Evolutionary conservation across 257 asterid species (phyloP).

Genomic region (Lavandula angustifolia): DNA sequence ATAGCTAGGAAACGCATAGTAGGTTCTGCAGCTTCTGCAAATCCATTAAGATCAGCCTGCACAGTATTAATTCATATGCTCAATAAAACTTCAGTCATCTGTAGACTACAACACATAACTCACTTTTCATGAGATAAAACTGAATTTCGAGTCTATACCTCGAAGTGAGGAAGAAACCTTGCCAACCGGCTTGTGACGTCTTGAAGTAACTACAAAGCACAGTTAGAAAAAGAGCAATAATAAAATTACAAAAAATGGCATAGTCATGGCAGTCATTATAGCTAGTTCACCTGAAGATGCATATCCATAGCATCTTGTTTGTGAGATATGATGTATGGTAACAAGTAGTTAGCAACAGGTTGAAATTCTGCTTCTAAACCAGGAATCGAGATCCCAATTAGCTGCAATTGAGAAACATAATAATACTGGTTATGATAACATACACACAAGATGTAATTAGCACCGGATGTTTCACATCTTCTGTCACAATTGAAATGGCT

Average conservation of each 20-base stretch:
- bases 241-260: slow-evolving; percentile 13
- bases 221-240: slow-evolving; percentile 42
- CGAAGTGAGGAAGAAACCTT: slow-evolving; percentile 90
- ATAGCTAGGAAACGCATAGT: slow-evolving; percentile 82
- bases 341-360: slow-evolving; percentile 73
- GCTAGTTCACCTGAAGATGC: slow-evolving; percentile 84
- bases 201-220: slow-evolving; percentile 78
- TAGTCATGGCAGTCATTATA: slow-evolving; percentile 24
- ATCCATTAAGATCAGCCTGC: slow-evolving; percentile 88
- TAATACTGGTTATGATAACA: slow-evolving; percentile 12
- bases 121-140: slow-evolving; percentile 21
- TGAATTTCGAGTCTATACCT: slow-evolving; percentile 52
- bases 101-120: slow-evolving; percentile 28
- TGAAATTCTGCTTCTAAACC: slow-evolving; percentile 96
- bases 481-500: slow-evolving; percentile 16
- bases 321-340: slow-evolving; percentile 76
- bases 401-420: slow-evolving; percentile 55
- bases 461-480: slow-evolving; percentile 24
- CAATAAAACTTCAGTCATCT: slow-evolving; percentile 31
- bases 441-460: slow-evolving; percentile 20
- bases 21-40: slow-evolving; percentile 80
- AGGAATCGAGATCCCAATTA: slow-evolving; percentile 77
- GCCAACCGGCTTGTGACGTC: slow-evolving; percentile 76
- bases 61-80: slow-evolving; percentile 33
- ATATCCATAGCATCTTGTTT: slow-evolving; percentile 74